Evolutionary conservation across 495 filamentous ascomycete species (phyloP), one percentile per base, ranked within the genome.

Genomic region (Bombardia bombarda): DNA sequence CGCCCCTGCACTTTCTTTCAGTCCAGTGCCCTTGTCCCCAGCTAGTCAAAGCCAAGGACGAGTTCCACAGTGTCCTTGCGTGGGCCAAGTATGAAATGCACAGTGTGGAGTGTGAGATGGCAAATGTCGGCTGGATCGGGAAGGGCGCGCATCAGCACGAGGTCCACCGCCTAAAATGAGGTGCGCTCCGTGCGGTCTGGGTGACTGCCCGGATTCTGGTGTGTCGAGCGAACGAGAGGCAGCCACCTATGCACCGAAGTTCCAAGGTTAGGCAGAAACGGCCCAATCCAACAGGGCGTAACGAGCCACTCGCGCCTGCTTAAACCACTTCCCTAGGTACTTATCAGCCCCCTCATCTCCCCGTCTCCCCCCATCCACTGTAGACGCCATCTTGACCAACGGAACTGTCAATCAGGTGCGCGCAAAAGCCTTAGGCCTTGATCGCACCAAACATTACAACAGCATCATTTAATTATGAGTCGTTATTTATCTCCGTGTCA

Each of bases 251-350:
- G 32, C 8, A 14, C 10, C 10, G 7, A 40, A 26, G 35, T 17
- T 20, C 40, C 10, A 28, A 26, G 2, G 45, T 46, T 42, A 46
- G 53, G 50, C 46, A 47, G 49, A 45, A 32, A 45, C 18, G 40
- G 39, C 51, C 50, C 51, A 54, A 54, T 50, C 38, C 42, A 16
- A 37, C 34, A 26, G 42, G 26, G 25, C 26, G 25, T 39, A 34
- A 24, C 21, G 22, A 42, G 40, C 37, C 42, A 23, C 46, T 41
- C 40, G 46, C 41, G 32, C 14, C 36, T 21, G 22, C 31, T 42
- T 36, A n/a, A 30, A 30, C 26, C 13, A 10, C 9, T 12, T 17
- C n/a, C 18, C 28, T 40, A 12, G 24, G 18, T 43, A 42, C 20
- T n/a, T n/a, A n/a, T n/a, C n/a, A n/a, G n/a, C n/a, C 35, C 36